A percentile compares a stretch with the other conserved stretches of the same genome.
These are phyloP conservation scores for Pythium rishiriense DNA, from an alignment of 352 stramenopile species.

Conservation along the genomic window DNA sequence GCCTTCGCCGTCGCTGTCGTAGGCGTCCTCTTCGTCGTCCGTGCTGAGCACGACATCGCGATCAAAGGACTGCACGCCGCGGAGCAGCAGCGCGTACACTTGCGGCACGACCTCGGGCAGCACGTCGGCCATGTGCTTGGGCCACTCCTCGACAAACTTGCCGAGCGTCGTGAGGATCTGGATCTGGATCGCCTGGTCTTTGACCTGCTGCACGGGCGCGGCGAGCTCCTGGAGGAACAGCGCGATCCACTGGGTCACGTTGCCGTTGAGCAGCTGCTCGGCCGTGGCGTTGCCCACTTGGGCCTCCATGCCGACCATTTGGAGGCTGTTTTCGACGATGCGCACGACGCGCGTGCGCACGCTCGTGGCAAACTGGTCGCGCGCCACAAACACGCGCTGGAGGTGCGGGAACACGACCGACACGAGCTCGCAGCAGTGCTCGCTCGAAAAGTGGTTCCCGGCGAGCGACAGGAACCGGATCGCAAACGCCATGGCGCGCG, in stretches of 20 bases:
- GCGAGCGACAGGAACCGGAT: constrained; percentile 77
- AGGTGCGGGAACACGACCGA: constrained; percentile 74
- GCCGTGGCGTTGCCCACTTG: constrained; percentile 68
- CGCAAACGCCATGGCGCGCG: constrained; percentile 56
- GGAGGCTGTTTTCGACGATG: constrained; percentile 75
- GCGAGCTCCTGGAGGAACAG: constrained; percentile 62
- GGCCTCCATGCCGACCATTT: constrained; percentile 84
- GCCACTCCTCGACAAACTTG: constrained; percentile 84
- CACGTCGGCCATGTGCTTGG: constrained; percentile 74
- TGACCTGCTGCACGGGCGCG: constrained; percentile 40
- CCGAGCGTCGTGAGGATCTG: constrained; percentile 69
- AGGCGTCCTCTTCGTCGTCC: constrained; percentile 60
- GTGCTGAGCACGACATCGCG: constrained; percentile 53
- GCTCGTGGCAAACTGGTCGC: constrained; percentile 44
- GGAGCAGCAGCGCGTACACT: constrained; percentile 57
- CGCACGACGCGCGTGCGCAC: constrained; percentile 61
- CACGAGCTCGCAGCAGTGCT: constrained; percentile 79
- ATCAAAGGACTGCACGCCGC: constrained; percentile 51
- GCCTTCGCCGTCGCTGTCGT: constrained; percentile 79
- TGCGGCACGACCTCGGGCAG: constrained; percentile 74
- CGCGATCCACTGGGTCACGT: constrained; percentile 69
- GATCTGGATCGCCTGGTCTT: constrained; percentile 75
- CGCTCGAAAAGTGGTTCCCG: constrained; percentile 72
- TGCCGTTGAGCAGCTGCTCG: constrained; percentile 59
- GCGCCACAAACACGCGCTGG: constrained; percentile 54